phyloP scores from a whole-genome alignment of 2,329 filamentous ascomycete genomes.

The Trichoderma citrinoviride region DNA sequence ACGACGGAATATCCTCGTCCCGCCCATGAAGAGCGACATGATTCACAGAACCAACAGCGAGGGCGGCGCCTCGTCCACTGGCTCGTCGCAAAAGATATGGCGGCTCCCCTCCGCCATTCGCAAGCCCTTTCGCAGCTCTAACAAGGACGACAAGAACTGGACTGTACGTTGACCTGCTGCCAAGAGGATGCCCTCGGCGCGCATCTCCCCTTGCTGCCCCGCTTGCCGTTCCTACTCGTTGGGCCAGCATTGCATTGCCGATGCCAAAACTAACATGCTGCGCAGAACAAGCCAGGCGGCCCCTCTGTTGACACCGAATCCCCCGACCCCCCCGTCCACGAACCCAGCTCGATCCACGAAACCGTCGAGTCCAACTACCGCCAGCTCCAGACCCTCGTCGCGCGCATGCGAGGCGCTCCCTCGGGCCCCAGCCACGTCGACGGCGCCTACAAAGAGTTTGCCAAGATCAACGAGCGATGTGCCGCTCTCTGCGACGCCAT shows the following conservation, averaged over 20 bases:
- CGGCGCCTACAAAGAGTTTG: conserved; percentile 44
- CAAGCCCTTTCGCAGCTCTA: conserved; percentile 25
- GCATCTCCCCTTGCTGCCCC: too few relatives aligned
- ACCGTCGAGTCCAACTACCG: conserved; percentile 35
- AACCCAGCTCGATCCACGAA: conserved; percentile 31
- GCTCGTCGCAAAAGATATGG: conserved; percentile 26
- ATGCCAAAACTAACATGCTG: background rate
- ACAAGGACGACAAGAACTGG: conserved; percentile 25
- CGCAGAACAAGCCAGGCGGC: conserved; percentile 18
- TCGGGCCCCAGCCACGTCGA: conserved; percentile 41
- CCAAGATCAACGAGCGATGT: conserved; percentile 42
- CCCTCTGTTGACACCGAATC: conserved; percentile 28
- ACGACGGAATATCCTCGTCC: background rate
- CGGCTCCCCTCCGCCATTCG: conserved; percentile 26
- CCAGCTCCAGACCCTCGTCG: conserved; percentile 37
- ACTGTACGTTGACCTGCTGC: conserved; percentile 21
- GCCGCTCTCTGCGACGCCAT: conserved; percentile 41
- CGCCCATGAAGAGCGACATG: conserved; percentile 24
- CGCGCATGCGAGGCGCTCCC: conserved; percentile 37
- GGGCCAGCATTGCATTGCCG: background rate
- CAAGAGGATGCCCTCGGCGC: background rate
- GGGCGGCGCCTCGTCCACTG: conserved; percentile 24
- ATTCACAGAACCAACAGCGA: conserved; percentile 35
- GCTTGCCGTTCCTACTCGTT: background rate
- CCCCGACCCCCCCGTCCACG: conserved; percentile 32